Base-by-base conservation (phyloP, 1,284 basidiomycete species). In the Ganoderma boninense region DNA sequence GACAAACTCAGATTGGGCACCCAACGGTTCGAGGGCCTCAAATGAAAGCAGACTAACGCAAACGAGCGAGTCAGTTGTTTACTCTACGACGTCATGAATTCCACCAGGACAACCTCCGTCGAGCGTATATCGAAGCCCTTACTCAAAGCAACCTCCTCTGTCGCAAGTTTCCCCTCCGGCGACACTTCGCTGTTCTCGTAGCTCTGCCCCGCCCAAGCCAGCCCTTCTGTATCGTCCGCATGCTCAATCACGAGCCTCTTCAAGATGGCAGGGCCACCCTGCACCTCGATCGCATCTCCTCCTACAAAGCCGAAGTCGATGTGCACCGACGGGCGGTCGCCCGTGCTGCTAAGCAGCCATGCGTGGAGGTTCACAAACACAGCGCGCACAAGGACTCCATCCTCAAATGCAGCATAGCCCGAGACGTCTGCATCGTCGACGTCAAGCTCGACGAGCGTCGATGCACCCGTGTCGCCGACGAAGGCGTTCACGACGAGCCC, bases 181-280 rank as follows among this genome's bases (percentile, higher is more conserved):
- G 77, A 80, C 0, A 83, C 89, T 69, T 89, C 80, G 32, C 72
- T 61, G 0, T 89, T 91, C 67, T 92, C 91, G 70, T 87, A 92
- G 4, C 85, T 88, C 79, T 90, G 89, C 2, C 90, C 90, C 64
- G 85, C 90, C 89, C 89, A 91, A 0, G 82, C 88, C 65, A 92
- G 64, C 32, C 87, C 87, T 46, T 80, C 79, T 1, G 82, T 83
- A 71, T 88, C 89, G 73, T 91, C 88, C n/a, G 89, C 88, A 73
- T 87, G 84, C 49, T 87, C 87, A 54, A 79, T 76, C 26, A 69
- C 69, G 20, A 78, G 70, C 64, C 74, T 57, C 46, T 57, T 57
- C 35, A 64, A 61, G 8, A 32, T 49, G 10, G 62, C 67, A 44
- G 52, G n/a, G 42, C 60, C 56, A 57, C 56, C 61, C 29, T 52